Evolutionary conservation across 116 monocot species (phyloP), one percentile per base, ranked within the genome.

Genomic region (Zostera marina): DNA sequence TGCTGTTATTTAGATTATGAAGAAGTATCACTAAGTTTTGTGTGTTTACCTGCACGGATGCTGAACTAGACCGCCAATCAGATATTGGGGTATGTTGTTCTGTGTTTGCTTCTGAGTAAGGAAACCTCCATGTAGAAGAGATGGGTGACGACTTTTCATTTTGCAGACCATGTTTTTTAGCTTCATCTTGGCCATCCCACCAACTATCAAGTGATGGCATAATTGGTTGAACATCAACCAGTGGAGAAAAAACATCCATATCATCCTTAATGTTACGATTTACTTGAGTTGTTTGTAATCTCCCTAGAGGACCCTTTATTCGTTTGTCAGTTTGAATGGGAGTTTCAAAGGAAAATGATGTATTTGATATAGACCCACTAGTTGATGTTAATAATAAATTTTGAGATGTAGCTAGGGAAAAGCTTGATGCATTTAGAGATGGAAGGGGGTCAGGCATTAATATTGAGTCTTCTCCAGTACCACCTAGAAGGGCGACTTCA

Each of bases 231-330:
- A 96, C 89, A 74, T 96, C 96, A 13, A 83, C 96, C 52, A 96
- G 76, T 20, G 96, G 96, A 45, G 96, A 96, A 65, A 96, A 96
- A 13, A 96, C 85, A 74, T 89, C 89, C 96, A 96, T 96, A 69
- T 96, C 96, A 72, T 96, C 96, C 61, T 96, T 96, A 9, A 89
- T 53, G 52, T 70, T 73, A 53, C 60, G 73, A 61, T 19, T 70
- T 68, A 47, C 48, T 10, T 65, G 81, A 53, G 77, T 74, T 25
- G 85, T 79, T 5, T 91, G 85, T 32, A 85, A 74, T 73, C 66
- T 85, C 48, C 81, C 60, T 62, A 91, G 68, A 80, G 73, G 46
- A 49, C 79, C 75, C 24, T 72, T 77, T 57, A 68, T 45, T 65
- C 74, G 69, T 61, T 73, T 53, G 25, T 75, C 73, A 55, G 52